phyloP scores from a whole-genome alignment of 2,329 filamentous ascomycete genomes.

The Phaeophleospora eucalypticola region DNA sequence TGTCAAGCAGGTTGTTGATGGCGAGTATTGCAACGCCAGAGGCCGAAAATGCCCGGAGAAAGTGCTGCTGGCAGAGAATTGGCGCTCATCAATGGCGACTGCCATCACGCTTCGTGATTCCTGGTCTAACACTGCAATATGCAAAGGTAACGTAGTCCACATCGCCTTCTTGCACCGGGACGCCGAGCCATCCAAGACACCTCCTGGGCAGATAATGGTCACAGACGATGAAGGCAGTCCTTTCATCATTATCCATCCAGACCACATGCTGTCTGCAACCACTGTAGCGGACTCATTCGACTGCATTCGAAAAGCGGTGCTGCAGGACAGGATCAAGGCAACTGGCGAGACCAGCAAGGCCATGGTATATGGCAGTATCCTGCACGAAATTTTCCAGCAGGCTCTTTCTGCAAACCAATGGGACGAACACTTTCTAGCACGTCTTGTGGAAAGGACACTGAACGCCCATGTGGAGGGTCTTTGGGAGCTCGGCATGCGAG shows the following conservation, averaged over 20 bases:
- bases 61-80: conserved; percentile 78
- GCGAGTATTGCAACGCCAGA: conserved; percentile 61
- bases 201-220: conserved; percentile 66
- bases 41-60: conserved; percentile 57
- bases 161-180: conserved; percentile 52
- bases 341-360: conserved; percentile 74
- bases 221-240: conserved; percentile 61
- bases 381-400: conserved; percentile 94
- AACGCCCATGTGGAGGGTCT: conserved; percentile 79
- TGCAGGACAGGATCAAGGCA: conserved; percentile 92
- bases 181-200: conserved; percentile 53
- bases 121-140: conserved; percentile 78
- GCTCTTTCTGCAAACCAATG: conserved; percentile 79
- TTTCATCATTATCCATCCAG: conserved; percentile 87
- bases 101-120: conserved; percentile 75
- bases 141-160: conserved; percentile 72
- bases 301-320: conserved; percentile 82
- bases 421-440: conserved; percentile 63
- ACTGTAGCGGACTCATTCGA: conserved; percentile 95
- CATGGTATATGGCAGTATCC: conserved; percentile 85
- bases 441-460: conserved; percentile 65
- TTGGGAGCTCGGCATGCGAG: conserved; percentile 73
- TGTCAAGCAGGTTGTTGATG: conserved; percentile 68
- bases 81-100: conserved; percentile 62
- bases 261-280: conserved; percentile 91